These are phyloP conservation scores for Melastoma malabathricum DNA, from an alignment of 345 rosid genomes.

Conservation along the genomic window DNA sequence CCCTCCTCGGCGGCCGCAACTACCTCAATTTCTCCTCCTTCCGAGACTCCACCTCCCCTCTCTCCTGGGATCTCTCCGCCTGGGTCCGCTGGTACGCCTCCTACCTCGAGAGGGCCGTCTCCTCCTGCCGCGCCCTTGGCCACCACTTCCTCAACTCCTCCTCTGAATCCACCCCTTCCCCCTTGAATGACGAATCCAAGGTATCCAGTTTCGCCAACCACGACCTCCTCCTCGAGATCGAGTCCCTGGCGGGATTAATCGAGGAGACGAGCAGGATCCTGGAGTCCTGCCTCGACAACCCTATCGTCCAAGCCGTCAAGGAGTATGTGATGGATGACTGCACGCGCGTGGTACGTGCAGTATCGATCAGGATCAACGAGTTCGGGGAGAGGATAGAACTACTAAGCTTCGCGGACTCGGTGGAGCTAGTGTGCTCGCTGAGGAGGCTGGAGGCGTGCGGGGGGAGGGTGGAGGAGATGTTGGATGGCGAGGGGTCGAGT, in stretches of 20 bases:
- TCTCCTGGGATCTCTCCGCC: conserved; percentile 33
- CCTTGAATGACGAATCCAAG: conserved; percentile 6
- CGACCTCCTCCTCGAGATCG: conserved; percentile 40
- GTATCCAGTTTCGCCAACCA: conserved; percentile 30
- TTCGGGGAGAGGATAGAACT: conserved; percentile 31
- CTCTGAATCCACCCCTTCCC: too few species aligned
- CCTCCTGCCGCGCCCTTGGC: conserved; percentile 17
- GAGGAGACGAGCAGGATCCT: conserved; percentile 47
- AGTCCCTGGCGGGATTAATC: conserved; percentile 36
- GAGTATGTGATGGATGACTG: conserved; percentile 44
- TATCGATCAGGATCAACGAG: conserved; percentile 43
- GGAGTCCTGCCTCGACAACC: conserved; percentile 20
- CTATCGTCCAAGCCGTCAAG: conserved; percentile 24
- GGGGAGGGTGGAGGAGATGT: not conserved
- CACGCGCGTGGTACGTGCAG: conserved; percentile 36
- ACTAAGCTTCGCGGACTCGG: conserved; percentile 45
- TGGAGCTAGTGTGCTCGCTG: conserved; percentile 51
- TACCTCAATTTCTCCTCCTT: not conserved
- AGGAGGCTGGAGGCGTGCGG: conserved; percentile 35
- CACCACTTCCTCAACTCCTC: too few species aligned
- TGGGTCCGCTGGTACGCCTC: conserved; percentile 35
- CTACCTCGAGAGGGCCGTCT: conserved; percentile 18
- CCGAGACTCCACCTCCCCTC: conserved; percentile 14
- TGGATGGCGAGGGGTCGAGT: not conserved
- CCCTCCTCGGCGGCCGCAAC: not conserved